Percentiles rank a stretch among this genome's conserved stretches.
phyloP scores from a whole-genome alignment of 164 flowering plant species.

The Hamamelis virginiana region DNA sequence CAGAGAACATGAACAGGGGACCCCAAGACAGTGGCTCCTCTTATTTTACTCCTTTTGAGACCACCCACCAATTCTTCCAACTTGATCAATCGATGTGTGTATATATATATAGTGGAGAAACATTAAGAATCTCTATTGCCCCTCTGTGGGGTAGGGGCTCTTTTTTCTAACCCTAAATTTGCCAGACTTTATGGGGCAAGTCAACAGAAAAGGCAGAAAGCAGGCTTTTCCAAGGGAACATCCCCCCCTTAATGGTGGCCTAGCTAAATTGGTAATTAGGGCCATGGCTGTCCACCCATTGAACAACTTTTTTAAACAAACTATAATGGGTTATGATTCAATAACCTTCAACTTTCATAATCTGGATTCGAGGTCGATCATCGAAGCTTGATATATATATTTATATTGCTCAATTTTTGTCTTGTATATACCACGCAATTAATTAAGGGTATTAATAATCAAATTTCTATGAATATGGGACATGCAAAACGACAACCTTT shows the following conservation, averaged over 20 bases:
- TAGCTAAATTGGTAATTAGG: constrained; percentile 8
- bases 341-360: no score
- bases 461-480: no score
- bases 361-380: no score
- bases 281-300: constrained; percentile 9
- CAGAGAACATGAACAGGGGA: constrained; percentile 37
- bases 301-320: not conserved
- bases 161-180: constrained; percentile 28
- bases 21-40: constrained; percentile 39
- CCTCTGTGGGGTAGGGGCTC: constrained; percentile 20
- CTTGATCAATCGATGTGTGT: constrained; percentile 4
- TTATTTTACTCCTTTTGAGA: constrained; percentile 34
- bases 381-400: no score
- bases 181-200: constrained; percentile 41
- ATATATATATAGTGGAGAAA: no score
- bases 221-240: constrained; percentile 31
- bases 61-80: constrained; percentile 33
- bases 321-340: not conserved
- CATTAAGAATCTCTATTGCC: constrained; percentile 14
- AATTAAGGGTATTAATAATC: no score
- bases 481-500: not conserved
- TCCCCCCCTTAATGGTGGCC: constrained; percentile 19
- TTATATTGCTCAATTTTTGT: no score
- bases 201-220: constrained; percentile 39
- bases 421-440: no score